Evolutionary conservation across 352 stramenopile species (phyloP).

Genomic region (Globisporangium spiculum): DNA sequence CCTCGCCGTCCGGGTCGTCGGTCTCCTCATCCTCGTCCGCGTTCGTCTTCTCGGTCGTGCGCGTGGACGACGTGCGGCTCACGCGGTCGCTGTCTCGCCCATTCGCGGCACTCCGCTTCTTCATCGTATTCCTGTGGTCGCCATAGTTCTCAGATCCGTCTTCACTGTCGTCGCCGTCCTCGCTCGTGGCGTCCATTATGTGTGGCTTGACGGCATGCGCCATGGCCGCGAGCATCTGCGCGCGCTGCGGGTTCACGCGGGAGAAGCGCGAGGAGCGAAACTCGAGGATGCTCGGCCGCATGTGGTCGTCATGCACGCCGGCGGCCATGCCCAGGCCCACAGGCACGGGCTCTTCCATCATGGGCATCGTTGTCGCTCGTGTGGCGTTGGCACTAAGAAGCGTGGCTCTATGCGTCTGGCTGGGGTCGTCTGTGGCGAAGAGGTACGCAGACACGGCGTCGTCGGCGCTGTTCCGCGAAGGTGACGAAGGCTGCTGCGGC

Average conservation of each 20-base stretch:
- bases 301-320: conserved; percentile 16
- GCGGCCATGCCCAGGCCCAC: conserved; percentile 28
- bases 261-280: conserved; percentile 48
- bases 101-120: not conserved
- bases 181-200: not conserved
- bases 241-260: conserved; percentile 45
- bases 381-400: not conserved
- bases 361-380: not conserved
- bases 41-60: conserved; percentile 20
- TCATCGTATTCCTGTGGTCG: conserved; percentile 1
- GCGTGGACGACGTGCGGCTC: conserved; percentile 14
- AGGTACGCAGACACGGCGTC: conserved; percentile 7
- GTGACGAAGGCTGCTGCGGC: not conserved
- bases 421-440: conserved; percentile 4
- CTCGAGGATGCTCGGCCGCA: conserved; percentile 44
- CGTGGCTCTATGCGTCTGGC: not conserved
- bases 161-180: conserved; percentile 2
- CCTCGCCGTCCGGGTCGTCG: conserved; percentile 12
- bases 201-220: conserved; percentile 17
- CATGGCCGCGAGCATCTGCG: conserved; percentile 41
- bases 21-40: conserved; percentile 14
- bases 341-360: conserved; percentile 15
- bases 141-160: conserved; percentile 1
- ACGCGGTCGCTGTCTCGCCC: not conserved
- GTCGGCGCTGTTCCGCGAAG: not conserved